Base-by-base conservation (phyloP, 164 flowering plant species). In the Platanus orientalis region DNA sequence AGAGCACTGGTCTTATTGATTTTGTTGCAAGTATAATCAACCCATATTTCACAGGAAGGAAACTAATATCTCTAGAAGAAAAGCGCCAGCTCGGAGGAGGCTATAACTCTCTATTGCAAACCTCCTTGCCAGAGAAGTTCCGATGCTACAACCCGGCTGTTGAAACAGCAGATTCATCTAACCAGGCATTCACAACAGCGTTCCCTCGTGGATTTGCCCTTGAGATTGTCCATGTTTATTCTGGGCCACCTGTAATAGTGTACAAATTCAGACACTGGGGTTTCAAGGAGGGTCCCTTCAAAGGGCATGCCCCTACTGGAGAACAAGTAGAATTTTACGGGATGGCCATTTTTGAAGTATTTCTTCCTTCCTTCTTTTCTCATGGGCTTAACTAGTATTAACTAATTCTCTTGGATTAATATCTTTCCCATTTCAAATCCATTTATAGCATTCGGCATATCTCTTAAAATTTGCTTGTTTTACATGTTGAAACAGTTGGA, bases 31-130 rank as follows among this genome's bases (percentile, higher is more conserved):
- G 5, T 34, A 34, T 34, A 10, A 34, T 34, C 39, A 39, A 65
- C 50, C 4, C 7, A 10, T 34, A 34, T 14, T 53, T 30, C 44
- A 1, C 71, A 84, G 88, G 88, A 53, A 75, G 80, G 57, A 77
- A 73, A 36, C 56, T 69, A 14, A 2, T 78, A 14, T 75, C 66
- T 2, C 36, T 77, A 52, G 78, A 72, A 64, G 84, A 76, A 9
- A 56, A 17, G 36, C 17, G 63, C 3, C 53, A 69, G 62, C 57
- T 76, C 7, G 82, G 83, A 9, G 90, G 90, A 54, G 75, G 86
- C 48, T 82, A 84, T 71, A 80, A 82, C 49, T 14, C 70, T 1
- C 71, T 80, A 20, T 55, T 84, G 55, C 83, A 84, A 29, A 81
- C 82, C 6, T 73, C 84, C 5, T 57, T 84, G 57, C 88, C 86